phyloP scores from a whole-genome alignment of 2,329 filamentous ascomycete genomes.

The Trichoderma oligosporum region DNA sequence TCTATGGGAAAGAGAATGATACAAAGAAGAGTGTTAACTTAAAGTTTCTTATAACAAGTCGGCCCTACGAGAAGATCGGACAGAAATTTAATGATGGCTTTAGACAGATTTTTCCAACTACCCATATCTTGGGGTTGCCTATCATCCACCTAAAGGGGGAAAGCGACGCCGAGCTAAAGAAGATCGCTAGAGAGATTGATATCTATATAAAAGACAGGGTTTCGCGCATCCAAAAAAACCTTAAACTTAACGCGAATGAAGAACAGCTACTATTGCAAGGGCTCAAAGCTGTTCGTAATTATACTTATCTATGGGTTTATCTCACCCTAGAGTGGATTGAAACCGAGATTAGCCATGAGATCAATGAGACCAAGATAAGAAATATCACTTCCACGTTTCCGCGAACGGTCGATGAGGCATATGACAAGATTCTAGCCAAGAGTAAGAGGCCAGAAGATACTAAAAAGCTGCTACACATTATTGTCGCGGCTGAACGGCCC shows the following conservation, averaged over 20 bases:
- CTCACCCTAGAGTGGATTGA: constrained; percentile 22
- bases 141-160: constrained; percentile 25
- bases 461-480: constrained; percentile 25
- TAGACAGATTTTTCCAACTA: constrained; percentile 20
- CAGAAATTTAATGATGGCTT: constrained; percentile 27
- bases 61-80: constrained; percentile 29
- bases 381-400: constrained; percentile 21
- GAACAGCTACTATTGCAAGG: constrained; percentile 13
- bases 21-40: constrained; percentile 23
- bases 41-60: constrained; percentile 38
- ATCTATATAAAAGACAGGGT: constrained; percentile 21
- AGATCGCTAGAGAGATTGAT: constrained; percentile 26
- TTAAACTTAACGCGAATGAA: constrained; percentile 17
- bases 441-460: constrained; percentile 17
- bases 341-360: background rate
- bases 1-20: constrained; percentile 26
- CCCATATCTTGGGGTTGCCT: constrained; percentile 7
- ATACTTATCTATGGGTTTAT: constrained; percentile 30
- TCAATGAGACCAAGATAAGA: constrained; percentile 16
- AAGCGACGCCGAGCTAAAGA: constrained; percentile 16
- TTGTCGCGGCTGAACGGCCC: constrained; percentile 26
- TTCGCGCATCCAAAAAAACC: background rate
- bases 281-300: constrained; percentile 22
- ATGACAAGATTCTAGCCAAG: constrained; percentile 27
- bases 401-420: constrained; percentile 26